phyloP scores from a whole-genome alignment of 1,284 basidiomycete genomes.

The Apiotrichum gamsii region DNA sequence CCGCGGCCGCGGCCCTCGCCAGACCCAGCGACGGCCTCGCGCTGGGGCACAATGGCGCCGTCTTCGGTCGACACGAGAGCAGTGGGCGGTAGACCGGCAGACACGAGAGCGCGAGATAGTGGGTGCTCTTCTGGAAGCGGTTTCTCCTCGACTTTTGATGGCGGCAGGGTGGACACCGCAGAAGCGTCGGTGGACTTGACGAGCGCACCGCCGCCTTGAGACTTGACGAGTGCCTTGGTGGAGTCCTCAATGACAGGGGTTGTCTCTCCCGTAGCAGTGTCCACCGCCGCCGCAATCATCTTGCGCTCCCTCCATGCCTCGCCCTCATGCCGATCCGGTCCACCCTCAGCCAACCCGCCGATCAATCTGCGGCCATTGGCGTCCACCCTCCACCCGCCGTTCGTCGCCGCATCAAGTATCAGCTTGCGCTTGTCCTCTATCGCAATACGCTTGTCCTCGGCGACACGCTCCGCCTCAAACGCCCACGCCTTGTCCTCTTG shows the following conservation, averaged over 20 bases:
- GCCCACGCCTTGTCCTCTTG: constrained; percentile 77
- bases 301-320: constrained; percentile 35
- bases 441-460: constrained; percentile 52
- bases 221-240: constrained; percentile 3
- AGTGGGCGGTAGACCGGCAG: constrained; percentile 45
- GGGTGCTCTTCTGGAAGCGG: constrained; percentile 36
- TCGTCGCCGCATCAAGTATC: constrained; percentile 41
- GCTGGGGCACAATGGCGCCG: constrained; percentile 40
- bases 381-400: constrained; percentile 35
- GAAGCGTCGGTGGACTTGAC: constrained; percentile 12
- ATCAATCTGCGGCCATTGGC: constrained; percentile 34
- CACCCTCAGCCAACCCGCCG: constrained; percentile 33
- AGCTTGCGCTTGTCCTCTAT: constrained; percentile 44
- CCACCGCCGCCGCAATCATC: neutral
- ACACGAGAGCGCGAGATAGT: constrained; percentile 36
- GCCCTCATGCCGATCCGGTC: constrained; percentile 26
- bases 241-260: neutral
- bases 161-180: constrained; percentile 5
- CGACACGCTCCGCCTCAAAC: constrained; percentile 76
- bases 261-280: neutral
- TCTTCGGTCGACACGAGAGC: constrained; percentile 36
- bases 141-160: constrained; percentile 18
- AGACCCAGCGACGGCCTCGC: constrained; percentile 30
- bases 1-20: constrained; percentile 36
- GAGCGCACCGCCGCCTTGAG: constrained; percentile 10